Evolutionary conservation across 306 rosid genomes (phyloP), one percentile per base, ranked within the genome.

Genomic region (Urtica urens): DNA sequence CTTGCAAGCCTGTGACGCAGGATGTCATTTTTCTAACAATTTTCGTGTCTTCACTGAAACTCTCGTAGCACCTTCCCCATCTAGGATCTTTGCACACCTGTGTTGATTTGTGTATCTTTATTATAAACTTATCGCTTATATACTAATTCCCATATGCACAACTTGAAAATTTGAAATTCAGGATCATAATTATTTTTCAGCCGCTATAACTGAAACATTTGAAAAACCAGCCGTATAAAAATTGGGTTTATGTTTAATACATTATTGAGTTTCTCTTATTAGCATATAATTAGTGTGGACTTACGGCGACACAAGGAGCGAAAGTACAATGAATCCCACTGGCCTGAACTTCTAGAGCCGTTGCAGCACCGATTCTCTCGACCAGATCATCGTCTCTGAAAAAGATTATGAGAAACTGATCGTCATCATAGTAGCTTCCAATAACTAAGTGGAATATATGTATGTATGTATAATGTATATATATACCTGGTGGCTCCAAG

Each of bases 251-350:
- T n/a, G n/a, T n/a, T n/a, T n/a, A n/a, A n/a, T n/a, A n/a, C n/a
- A n/a, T n/a, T n/a, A n/a, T n/a, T n/a, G n/a, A n/a, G n/a, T n/a
- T n/a, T n/a, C n/a, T n/a, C n/a, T n/a, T n/a, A n/a, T n/a, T n/a
- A n/a, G n/a, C n/a, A n/a, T n/a, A n/a, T n/a, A n/a, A n/a, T n/a
- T n/a, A n/a, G n/a, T n/a, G n/a, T n/a, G n/a, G 11, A 65, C 96
- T 68, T 66, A 87, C 92, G 26, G 92, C 96, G 14, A 87, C 82
- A 64, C 87, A 79, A 2, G 94, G 96, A 49, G 94, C 86, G 63
- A 72, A 87, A 26, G 58, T 17, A 70, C 70, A 79, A 65, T 82
- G 71, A 51, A 72, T 60, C 49, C 96, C 96, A 13, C 90, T 79
- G 0, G 93, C 90, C 71, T 69, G 65, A 62, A 77, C 74, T 82